These are phyloP conservation scores for Grigorovia humatica DNA, from an alignment of 805 yeast genomes.

Conservation along the genomic window DNA sequence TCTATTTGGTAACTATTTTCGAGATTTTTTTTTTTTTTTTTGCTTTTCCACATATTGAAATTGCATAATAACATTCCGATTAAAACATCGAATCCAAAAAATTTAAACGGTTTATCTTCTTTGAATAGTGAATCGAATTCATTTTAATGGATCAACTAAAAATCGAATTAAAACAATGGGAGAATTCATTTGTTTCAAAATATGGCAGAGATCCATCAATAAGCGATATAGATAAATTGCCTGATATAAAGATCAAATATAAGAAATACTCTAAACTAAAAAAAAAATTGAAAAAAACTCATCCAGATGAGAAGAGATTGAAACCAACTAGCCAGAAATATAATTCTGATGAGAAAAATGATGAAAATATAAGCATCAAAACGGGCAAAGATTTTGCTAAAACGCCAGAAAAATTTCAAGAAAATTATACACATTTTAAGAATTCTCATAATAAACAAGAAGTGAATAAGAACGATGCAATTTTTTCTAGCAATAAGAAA, in stretches of 20 bases:
- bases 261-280: conserved; percentile 27
- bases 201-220: conserved; percentile 38
- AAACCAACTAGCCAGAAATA: not conserved
- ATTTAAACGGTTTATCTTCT: not conserved
- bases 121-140: not conserved
- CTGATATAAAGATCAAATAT: conserved; percentile 28
- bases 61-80: not conserved
- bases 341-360: not conserved
- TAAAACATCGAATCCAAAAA: no score
- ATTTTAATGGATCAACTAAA: conserved; percentile 7
- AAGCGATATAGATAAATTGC: conserved; percentile 36
- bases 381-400: not conserved
- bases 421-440: not conserved
- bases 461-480: not conserved
- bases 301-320: not conserved
- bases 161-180: conserved; percentile 46
- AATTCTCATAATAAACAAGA: not conserved
- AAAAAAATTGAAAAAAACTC: conserved; percentile 2
- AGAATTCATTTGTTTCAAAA: conserved; percentile 32
- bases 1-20: not conserved
- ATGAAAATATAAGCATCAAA: not conserved
- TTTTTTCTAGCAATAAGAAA: not conserved
- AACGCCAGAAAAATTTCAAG: not conserved
- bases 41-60: no score
- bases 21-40: not conserved